Evolutionary conservation across 306 rosid species (phyloP).

Genomic region (Rosa chinensis): DNA sequence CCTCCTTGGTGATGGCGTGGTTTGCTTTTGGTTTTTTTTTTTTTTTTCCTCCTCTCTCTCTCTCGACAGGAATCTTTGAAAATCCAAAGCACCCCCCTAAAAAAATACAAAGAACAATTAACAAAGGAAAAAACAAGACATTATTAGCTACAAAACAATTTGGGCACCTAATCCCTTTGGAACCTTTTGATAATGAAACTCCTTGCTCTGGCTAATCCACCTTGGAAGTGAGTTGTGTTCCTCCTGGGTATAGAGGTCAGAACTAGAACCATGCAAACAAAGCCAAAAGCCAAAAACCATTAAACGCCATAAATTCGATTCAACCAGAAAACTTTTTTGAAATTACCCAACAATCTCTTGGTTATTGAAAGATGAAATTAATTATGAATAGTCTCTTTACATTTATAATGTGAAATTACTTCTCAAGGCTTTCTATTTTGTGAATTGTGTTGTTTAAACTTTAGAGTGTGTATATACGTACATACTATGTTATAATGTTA

Average conservation of each 20-base stretch:
- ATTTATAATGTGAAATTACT: background rate
- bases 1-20: slow-evolving; percentile 50
- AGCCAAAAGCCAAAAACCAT: background rate
- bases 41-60: slow-evolving; percentile 12
- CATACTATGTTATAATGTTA: too few relatives aligned
- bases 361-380: background rate
- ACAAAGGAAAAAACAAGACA: background rate
- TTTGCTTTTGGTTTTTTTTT: slow-evolving; percentile 51
- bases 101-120: slow-evolving; percentile 16
- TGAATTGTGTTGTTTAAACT: background rate
- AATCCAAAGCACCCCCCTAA: slow-evolving; percentile 41
- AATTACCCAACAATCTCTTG: background rate
- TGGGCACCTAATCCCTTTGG: slow-evolving; percentile 20
- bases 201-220: background rate
- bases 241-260: too few relatives aligned
- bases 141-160: slow-evolving; percentile 18
- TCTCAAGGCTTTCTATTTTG: background rate
- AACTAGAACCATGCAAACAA: background rate
- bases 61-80: slow-evolving; percentile 65
- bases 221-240: background rate
- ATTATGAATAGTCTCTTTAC: background rate
- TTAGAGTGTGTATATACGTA: too few relatives aligned
- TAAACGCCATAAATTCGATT: background rate
- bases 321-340: background rate
- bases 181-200: slow-evolving; percentile 6